Base-by-base conservation (phyloP, 257 asterid species). In the Cruciata laevipes region DNA sequence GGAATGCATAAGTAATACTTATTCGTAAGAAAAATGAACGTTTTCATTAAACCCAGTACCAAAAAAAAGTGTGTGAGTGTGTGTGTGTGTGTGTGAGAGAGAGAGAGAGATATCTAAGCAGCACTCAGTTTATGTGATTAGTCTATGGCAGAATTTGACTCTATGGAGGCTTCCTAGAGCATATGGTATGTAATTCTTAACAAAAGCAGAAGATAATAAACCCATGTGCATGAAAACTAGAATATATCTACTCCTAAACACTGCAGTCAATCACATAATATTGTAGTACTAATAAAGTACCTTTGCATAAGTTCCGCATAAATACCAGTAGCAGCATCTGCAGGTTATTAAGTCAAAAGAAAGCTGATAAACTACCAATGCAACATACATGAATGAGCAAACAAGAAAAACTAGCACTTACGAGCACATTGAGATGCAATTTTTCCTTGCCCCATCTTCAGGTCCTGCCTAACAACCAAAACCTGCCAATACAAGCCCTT, bases 351-450 rank as follows among this genome's bases (percentile, higher is more conserved):
- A n/a, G 67, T 47, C 67, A 35, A 44, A 51, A 40, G 61, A 58
- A 52, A 23, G 71, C 69, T 71, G 57, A 67, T 42, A 0, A 56
- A 27, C 32, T 20, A 44, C 18, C 14, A 63, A 24, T 64, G 58
- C 14, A 51, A 31, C 25, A 44, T 18, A n/a, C 42, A 40, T 49
- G n/a, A 37, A 52, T 66, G 27, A 74, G 44, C 61, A 67, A 40
- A 13, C 23, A 30, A 64, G 27, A 56, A 49, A 21, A 73, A 42
- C 68, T 31, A 63, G 67, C 79, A 56, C 96, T 78, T 82, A 94
- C 99, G 99, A 67, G 99, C 97, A 85, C 99, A 94, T 77, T 94
- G 99, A 51, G 99, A 94, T 63, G 99, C 99, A 27, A 90, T 83
- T 77, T 90, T 94, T 58, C 99, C 97, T 7, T 86, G 69, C 72